Base-by-base conservation (phyloP, 2,329 filamentous ascomycete genomes). In the Calycina herbarum region DNA sequence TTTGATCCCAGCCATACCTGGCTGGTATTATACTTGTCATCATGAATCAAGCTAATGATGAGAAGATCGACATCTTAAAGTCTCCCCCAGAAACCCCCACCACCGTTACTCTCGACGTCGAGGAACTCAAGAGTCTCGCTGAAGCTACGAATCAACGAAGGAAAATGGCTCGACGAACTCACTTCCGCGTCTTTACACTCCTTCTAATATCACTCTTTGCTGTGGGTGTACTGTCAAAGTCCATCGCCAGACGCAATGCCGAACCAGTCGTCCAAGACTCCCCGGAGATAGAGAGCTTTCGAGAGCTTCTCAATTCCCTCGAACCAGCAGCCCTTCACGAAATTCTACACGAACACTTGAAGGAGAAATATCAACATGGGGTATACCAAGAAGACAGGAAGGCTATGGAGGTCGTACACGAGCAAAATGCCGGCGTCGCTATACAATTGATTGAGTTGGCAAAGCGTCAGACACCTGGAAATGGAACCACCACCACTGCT, bases 361-460 rank as follows among this genome's bases (percentile, higher is more conserved):
- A 85, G 57, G 82, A 83, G 59, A 85, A 86, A 73, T 92, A 88
- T 78, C 84, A 87, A 74, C 85, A 91, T 73, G 89, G 89, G 66
- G 83, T 91, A 64, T 91, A 88, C 76, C 82, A 85, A 68, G 85
- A 86, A 68, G 89, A 90, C 73, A 82, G 82, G 70, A 80, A 83
- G 11, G 88, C 88, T 31, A 81, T 90, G 63, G 85, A 90, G 75
- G 85, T 83, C 40, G 82, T 90, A 33, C 84, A 87, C 77, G 79
- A 81, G 56, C 82, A 84, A 69, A 83, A 91, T 73, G 83, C 86
- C 27, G 81, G 83, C 45, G 80, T 91, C 45, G 88, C 88, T 20
- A 85, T 83, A 10, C 84, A 85, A 65, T 80, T 92, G 68, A 82
- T 89, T 64, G 84, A 86, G 65, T 78, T 93, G 64, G 89, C 86